These are phyloP conservation scores for Gossypium bickii DNA, from an alignment of 345 rosid species.

Conservation along the genomic window DNA sequence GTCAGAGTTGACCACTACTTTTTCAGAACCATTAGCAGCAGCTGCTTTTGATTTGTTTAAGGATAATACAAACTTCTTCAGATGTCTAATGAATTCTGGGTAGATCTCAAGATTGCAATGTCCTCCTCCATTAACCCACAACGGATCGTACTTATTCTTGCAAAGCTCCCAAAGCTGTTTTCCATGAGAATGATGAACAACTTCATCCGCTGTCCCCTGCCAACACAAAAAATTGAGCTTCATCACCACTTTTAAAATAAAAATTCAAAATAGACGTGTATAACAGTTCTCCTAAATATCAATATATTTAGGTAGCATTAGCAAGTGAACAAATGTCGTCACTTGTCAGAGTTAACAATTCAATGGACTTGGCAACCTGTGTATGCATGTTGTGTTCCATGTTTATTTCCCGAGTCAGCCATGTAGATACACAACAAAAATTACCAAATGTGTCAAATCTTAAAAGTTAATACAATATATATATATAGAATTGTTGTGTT, in stretches of 20 bases:
- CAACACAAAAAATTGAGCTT: neutral
- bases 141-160: slow-evolving; percentile 75
- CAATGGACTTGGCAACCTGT: neutral
- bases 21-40: slow-evolving; percentile 34
- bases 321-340: neutral
- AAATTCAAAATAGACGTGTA: neutral
- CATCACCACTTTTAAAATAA: too few relatives aligned
- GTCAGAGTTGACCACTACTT: slow-evolving; percentile 37
- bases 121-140: slow-evolving; percentile 86
- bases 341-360: neutral
- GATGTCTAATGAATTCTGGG: slow-evolving; percentile 74
- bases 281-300: neutral
- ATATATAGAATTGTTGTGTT: too few relatives aligned
- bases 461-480: too few relatives aligned
- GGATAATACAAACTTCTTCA: slow-evolving; percentile 63
- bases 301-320: too few relatives aligned
- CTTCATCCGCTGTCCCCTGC: slow-evolving; percentile 87
- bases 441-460: too few relatives aligned
- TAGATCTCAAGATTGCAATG: slow-evolving; percentile 90
- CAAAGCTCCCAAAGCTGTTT: slow-evolving; percentile 80
- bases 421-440: too few relatives aligned
- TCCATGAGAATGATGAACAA: slow-evolving; percentile 85
- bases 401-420: too few relatives aligned
- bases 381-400: neutral
- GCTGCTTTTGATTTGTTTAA: slow-evolving; percentile 49